Evolutionary conservation across 2,329 filamentous ascomycete genomes (phyloP).

Genomic region (Nigrograna mackinnonii): DNA sequence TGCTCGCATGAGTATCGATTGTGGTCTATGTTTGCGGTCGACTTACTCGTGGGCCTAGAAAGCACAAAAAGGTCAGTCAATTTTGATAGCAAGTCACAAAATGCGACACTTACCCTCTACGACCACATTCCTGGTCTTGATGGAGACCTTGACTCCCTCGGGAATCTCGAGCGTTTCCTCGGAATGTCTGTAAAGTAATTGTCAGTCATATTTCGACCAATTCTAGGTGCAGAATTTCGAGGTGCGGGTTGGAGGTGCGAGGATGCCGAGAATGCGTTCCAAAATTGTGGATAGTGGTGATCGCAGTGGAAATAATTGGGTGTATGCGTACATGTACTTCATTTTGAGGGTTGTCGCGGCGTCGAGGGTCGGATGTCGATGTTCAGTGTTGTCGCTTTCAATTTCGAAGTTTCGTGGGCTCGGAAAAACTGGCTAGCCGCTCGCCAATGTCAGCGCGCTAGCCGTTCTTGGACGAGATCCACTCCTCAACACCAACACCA

Average conservation of each 20-base stretch:
- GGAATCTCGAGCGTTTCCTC: conserved; percentile 94
- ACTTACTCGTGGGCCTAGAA: conserved; percentile 36
- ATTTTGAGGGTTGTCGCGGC: conserved; percentile 68
- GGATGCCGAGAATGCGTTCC: conserved; percentile 9
- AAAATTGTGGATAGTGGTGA: background rate
- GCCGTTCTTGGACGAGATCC: no score
- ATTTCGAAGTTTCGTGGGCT: conserved; percentile 14
- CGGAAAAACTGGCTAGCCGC: conserved; percentile 17
- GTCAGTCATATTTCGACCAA: conserved; percentile 29
- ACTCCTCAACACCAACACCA: no score
- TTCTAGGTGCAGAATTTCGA: conserved; percentile 17
- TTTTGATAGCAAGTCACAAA: no score
- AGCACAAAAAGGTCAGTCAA: conserved; percentile 17
- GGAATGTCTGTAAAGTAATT: conserved; percentile 66
- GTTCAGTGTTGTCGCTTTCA: conserved; percentile 20
- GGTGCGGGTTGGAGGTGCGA: conserved; percentile 14
- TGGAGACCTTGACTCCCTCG: conserved; percentile 95
- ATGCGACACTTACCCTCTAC: conserved; percentile 92
- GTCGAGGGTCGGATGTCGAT: conserved; percentile 38
- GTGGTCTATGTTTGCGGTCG: conserved; percentile 7
- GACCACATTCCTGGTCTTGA: conserved; percentile 95
- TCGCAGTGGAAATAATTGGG: conserved; percentile 6
- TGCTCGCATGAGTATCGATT: conserved; percentile 30
- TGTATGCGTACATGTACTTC: conserved; percentile 78
- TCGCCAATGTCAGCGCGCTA: no score